Conservation (phyloP, 805 yeast genomes). For the Kazachstania kunashirensis region DNA sequence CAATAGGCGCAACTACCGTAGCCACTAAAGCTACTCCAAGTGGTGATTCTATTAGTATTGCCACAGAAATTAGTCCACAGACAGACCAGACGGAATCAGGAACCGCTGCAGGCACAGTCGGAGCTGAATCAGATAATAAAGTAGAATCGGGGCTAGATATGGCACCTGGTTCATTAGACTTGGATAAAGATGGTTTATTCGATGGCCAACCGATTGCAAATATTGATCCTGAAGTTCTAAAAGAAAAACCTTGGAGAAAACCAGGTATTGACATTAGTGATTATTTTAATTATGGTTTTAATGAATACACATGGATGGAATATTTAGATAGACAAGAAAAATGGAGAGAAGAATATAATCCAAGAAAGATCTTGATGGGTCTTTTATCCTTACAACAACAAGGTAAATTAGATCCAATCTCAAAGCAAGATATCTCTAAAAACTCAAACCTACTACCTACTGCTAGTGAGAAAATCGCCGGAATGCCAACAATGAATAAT, state of each 20-base stretch:
- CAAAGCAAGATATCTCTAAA: slow-evolving; percentile 14
- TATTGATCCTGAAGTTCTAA: slow-evolving; percentile 66
- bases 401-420: slow-evolving; percentile 35
- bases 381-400: slow-evolving; percentile 29
- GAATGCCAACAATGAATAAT: background rate
- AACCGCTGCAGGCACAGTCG: slow-evolving; percentile 3
- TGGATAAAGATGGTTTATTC: slow-evolving; percentile 29
- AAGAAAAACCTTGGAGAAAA: slow-evolving; percentile 96
- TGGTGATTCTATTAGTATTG: slow-evolving; percentile 6
- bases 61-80: slow-evolving; percentile 11
- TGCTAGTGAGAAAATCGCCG: background rate
- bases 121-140: slow-evolving; percentile 2
- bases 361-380: slow-evolving; percentile 65
- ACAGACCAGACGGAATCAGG: slow-evolving; percentile 8
- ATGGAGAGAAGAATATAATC: slow-evolving; percentile 68
- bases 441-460: slow-evolving; percentile 1
- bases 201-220: slow-evolving; percentile 80
- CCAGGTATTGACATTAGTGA: slow-evolving; percentile 95
- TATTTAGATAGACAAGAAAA: slow-evolving; percentile 84
- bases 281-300: slow-evolving; percentile 93
- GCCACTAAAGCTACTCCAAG: slow-evolving; percentile 13
- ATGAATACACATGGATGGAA: slow-evolving; percentile 92
- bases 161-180: slow-evolving; percentile 18
- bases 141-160: slow-evolving; percentile 1
- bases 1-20: slow-evolving; percentile 9